Percentiles rank a stretch among this genome's conserved stretches.
These are phyloP conservation scores for Xenosphaeropsis pyriputrescens DNA, from an alignment of 2,329 filamentous ascomycete genomes.

Conservation along the genomic window DNA sequence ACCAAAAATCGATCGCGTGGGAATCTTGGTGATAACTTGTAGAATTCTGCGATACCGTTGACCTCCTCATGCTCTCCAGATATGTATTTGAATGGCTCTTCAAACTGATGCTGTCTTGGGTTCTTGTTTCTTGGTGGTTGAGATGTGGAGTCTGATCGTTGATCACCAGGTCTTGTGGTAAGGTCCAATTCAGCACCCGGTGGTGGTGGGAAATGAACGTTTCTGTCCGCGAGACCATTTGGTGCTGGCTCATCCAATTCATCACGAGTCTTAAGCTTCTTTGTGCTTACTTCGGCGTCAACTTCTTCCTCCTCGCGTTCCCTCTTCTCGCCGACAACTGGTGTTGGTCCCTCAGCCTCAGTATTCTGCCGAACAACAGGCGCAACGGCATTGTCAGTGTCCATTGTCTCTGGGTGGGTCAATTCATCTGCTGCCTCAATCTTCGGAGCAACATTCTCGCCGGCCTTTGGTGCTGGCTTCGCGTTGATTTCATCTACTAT, in stretches of 20 bases:
- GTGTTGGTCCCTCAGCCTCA: slow-evolving; percentile 9
- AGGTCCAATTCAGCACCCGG: slow-evolving; percentile 16
- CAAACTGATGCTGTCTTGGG: slow-evolving; percentile 36
- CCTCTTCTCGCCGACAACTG: slow-evolving; percentile 18
- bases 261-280: slow-evolving; percentile 31
- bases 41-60: slow-evolving; percentile 66
- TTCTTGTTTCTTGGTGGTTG: slow-evolving; percentile 9
- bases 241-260: slow-evolving; percentile 11
- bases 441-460: slow-evolving; percentile 14
- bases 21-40: slow-evolving; percentile 71
- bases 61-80: slow-evolving; percentile 62
- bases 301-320: slow-evolving; percentile 9
- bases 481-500: slow-evolving; percentile 25
- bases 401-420: slow-evolving; percentile 9
- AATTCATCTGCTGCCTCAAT: slow-evolving; percentile 16
- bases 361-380: slow-evolving; percentile 18
- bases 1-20: slow-evolving; percentile 90
- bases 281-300: slow-evolving; percentile 20
- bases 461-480: slow-evolving; percentile 14
- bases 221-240: slow-evolving; percentile 11
- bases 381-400: slow-evolving; percentile 15
- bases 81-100: slow-evolving; percentile 94
- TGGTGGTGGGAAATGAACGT: slow-evolving; percentile 19
- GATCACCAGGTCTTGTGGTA: slow-evolving; percentile 12
- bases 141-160: slow-evolving; percentile 6